Base-by-base conservation (phyloP, 495 filamentous ascomycete species). In the Baudoinia panamericana region DNA sequence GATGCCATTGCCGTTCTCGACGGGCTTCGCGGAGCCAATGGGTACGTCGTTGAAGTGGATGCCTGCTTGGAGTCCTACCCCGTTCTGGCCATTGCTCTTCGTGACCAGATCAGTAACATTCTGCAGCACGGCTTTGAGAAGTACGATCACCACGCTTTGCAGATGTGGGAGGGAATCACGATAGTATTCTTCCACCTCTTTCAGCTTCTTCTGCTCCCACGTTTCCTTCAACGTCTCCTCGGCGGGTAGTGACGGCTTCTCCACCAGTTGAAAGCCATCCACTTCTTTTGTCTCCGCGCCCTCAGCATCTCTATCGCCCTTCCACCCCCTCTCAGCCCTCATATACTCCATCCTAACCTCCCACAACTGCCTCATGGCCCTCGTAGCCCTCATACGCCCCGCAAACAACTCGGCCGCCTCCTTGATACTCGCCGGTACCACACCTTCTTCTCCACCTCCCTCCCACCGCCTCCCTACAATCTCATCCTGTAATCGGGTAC, bases 321-420 rank as follows among this genome's bases (percentile, higher is more conserved):
- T 48, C 39, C 38, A 48, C 6, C 45, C 45, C 20, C 90, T 70
- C 46, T 95, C 87, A 45, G 82, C 88, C 54, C 80, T 85, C 62
- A 93, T 79, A 46, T 87, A 96, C 29, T 69, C 72, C 54, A 94
- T 85, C 27, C 88, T 70, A 58, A 93, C 88, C 50, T 92, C 76
- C 90, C 90, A 97, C 24, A 97, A 64, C 59, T 97, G 92, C 35
- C 78, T 73, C 67, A 90, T 90, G 1, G 84, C 83, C 38, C 92
- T 65, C 0, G 84, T 88, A 70, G 87, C 93, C 45, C 87, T 71
- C 52, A 93, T 86, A 36, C 92, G 71, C 29, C 70, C 80, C 2
- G 85, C 81, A 55, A 97, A 97, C 2, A 97, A 65, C 46, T 82
- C 80, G 5, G 90, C 90, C n/a, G 92, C 90, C 57, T 97, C 90